Base-by-base conservation (phyloP, 2,329 filamentous ascomycete species). In the Xylariaceae sp. region DNA sequence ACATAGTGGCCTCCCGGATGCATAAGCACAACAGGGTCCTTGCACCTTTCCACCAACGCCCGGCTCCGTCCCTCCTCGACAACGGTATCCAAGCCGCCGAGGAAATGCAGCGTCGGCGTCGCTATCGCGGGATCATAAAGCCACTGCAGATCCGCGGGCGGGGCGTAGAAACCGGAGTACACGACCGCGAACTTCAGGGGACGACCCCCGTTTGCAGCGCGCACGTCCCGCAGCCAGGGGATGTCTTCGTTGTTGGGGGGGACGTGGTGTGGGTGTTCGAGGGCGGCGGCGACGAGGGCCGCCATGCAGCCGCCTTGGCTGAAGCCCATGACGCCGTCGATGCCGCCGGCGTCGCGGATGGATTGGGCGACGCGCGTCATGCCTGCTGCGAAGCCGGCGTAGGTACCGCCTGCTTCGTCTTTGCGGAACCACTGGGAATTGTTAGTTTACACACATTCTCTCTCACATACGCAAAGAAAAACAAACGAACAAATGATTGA, bases 1-100 rank as follows among this genome's bases (percentile, higher is more conserved):
- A 97, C 83, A 69, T 96, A 92, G 73, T 97, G 93, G 0, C 92
- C 92, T 6, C 93, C 93, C 1, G 93, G 92, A 74, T 96, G 91
- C 67, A 88, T 82, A 67, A 84, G 70, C 64, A 84, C 78, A 69
- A 78, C 51, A 0, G 80, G 55, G 84, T 80, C 49, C 74, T 76
- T 57, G 72, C 86, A 90, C 51, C 81, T 79, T 23, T 91, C 85
- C 2, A 89, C 80, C 59, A 97, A 74, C 18, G 78, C 82, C 67
- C 82, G 77, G 72, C 85, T 90, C 69, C 90, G 78, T 56, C 75
- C 74, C 77, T 97, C 92, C 37, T 92, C 89, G 0, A 97, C 92
- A 0, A 97, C 90, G 2, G 88, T 90, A 76, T 97, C 93, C 66
- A 96, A 77, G 56, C 85, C 88, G 0, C 93, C 93, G 30, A 96